Evolutionary conservation across 176 grass and related monocot species (phyloP), one percentile per base, ranked within the genome.

Genomic region (Cenchrus purpureus): DNA sequence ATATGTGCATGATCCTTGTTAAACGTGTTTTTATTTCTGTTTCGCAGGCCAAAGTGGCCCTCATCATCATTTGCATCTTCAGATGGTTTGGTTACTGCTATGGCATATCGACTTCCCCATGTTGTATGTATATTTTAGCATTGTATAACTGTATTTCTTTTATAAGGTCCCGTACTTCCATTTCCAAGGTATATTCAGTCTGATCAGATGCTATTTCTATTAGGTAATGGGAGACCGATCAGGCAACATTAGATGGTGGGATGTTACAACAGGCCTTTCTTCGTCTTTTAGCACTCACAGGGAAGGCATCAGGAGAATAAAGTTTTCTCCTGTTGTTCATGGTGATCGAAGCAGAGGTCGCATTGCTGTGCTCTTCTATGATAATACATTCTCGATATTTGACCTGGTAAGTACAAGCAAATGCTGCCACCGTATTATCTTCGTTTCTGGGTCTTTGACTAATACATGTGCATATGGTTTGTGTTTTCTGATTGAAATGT

Each of bases 361-460:
- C 67, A 95, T 98, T 58, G 89, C 96, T 77, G 96, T 98, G 48
- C 93, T 98, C 43, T 98, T 98, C 80, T 89, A 92, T 82, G 93
- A 99, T 78, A 99, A 99, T 84, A 94, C 97, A 79, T 99, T 99
- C 82, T 99, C 97, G 20, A 95, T 99, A 81, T 99, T 99, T 95
- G 93, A 99, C 91, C 88, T 99, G 52, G 97, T 99, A 92, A 92
- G 83, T 79, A 78, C 49, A 87, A 88, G 62, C 17, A 77, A 83
- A 90, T 68, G 22, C 9, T 72, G 37, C 19, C 19, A 58, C 10
- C 32, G 9, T 80, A 22, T 74, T 83, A 75, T 80, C 52, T 73
- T 80, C 53, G 29, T 11, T 83, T 74, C 37, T 86, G 37, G 6
- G n/a, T 55, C 56, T 70, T 40, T 40, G 5, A 46, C 9, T 29